Base-by-base conservation (phyloP, 495 filamentous ascomycete species). In the Podospora pseudoanserina region DNA sequence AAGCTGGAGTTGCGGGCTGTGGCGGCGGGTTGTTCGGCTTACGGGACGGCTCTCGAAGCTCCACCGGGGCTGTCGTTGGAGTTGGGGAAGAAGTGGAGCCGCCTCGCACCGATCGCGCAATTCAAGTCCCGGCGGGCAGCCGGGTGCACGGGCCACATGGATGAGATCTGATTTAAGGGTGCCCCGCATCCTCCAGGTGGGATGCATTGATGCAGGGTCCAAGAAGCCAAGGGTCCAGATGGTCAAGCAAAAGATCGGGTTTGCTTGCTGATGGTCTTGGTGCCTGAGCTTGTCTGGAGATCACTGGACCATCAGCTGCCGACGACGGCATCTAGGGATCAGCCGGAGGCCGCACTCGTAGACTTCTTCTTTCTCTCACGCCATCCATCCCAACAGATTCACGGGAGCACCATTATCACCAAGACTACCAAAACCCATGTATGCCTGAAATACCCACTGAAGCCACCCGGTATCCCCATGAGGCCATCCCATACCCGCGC, bases 401-500 rank as follows among this genome's bases (percentile, higher is more conserved):
- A 32, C 30, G 30, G 39, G 15, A 16, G 39, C 39, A 49, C 39
- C 39, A 2, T 49, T 49, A 49, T 49, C 39, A 49, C 39, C 39
- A 49, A 49, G 39, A 49, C 39, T 49, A 49, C 39, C 7, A 11
- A 49, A 49, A 6, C 39, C 39, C 39, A 49, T 49, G 39, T 16
- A 49, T 49, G 39, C 39, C 39, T 49, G 39, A 49, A 49, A 49
- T 49, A 49, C 39, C 39, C 39, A 49, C 39, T 49, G 39, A 49
- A 49, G 9, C 39, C 39, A 28, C 26, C 16, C 59, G 59, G 59
- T 30, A 27, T 61, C 26, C 59, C 59, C 59, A 61, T 61, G 59
- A 61, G 20, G 59, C 59, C 23, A 61, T 34, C 59, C 59, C 59
- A 28, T 26, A 23, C 16, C 59, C 59, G 23, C 30, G 16, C 23